Evolutionary conservation across 2,329 filamentous ascomycete species (phyloP).

Genomic region (Colletotrichum coccodes): DNA sequence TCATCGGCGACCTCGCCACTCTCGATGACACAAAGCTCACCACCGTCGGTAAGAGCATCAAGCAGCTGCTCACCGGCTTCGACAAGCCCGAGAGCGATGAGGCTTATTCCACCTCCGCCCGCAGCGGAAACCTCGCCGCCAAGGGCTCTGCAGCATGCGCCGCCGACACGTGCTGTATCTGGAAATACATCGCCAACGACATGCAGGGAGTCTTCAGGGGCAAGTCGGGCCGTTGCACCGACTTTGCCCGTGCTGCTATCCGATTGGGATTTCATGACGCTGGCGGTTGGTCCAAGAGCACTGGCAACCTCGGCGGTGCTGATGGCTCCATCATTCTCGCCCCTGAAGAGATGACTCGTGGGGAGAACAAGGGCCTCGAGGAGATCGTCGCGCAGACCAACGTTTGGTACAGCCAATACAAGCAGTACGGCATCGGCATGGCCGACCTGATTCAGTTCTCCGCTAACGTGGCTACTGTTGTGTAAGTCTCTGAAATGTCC

Average conservation of each 20-base stretch:
- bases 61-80: conserved; percentile 46
- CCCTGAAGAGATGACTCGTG: conserved; percentile 45
- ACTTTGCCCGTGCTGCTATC: conserved; percentile 53
- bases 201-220: conserved; percentile 48
- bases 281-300: conserved; percentile 52
- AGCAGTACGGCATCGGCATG: conserved; percentile 50
- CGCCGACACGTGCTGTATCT: conserved; percentile 55
- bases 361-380: conserved; percentile 58
- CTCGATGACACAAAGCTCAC: conserved; percentile 44
- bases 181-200: conserved; percentile 53
- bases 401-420: conserved; percentile 51
- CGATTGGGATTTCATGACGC: conserved; percentile 61
- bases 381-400: conserved; percentile 52
- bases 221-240: conserved; percentile 51
- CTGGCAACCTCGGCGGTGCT: conserved; percentile 50
- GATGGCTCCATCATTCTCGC: conserved; percentile 56
- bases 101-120: conserved; percentile 17
- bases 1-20: conserved; percentile 50
- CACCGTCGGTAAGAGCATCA: conserved; percentile 47
- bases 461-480: conserved; percentile 58
- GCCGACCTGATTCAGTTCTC: conserved; percentile 67
- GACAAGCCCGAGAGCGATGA: conserved; percentile 40
- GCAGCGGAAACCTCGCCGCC: conserved; percentile 30
- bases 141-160: conserved; percentile 42
- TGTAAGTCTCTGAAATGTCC: conserved; percentile 30